A percentile compares a stretch with the other conserved stretches of the same genome.
Evolutionary conservation across 495 filamentous ascomycete species (phyloP).

Genomic region (Podospora pseudocomata): DNA sequence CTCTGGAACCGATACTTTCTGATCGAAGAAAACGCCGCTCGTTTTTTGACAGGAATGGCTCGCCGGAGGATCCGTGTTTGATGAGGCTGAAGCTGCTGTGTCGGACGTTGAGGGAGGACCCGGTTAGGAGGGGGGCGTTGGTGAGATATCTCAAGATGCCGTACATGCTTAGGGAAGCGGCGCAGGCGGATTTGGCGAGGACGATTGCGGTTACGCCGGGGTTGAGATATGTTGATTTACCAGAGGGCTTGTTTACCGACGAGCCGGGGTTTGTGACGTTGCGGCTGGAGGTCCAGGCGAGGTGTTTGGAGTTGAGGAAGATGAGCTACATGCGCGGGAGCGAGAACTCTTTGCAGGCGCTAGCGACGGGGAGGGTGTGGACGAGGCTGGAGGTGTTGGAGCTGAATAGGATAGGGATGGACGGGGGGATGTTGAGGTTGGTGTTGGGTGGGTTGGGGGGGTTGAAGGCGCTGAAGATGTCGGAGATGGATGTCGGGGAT

Average conservation of each 20-base stretch:
- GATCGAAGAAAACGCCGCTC: conserved; percentile 73
- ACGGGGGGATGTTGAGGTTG: conserved; percentile 64
- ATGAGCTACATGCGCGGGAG: conserved; percentile 80
- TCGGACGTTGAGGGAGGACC: conserved; percentile 72
- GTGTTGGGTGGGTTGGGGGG: conserved; percentile 62
- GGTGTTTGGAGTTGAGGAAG: conserved; percentile 78
- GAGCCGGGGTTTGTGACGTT: conserved; percentile 70
- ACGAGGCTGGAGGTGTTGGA: conserved; percentile 75
- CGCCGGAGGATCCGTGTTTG: conserved; percentile 72
- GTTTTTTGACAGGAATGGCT: conserved; percentile 68
- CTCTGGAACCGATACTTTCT: conserved; percentile 72
- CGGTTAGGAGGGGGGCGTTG: conserved; percentile 55
- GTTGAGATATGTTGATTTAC: conserved; percentile 85
- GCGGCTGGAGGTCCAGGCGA: conserved; percentile 75
- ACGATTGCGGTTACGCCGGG: conserved; percentile 82
- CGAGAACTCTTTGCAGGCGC: conserved; percentile 69
- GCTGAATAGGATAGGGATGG: conserved; percentile 65
- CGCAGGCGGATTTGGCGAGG: conserved; percentile 77
- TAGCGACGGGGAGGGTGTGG: conserved; percentile 68
- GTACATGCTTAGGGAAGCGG: conserved; percentile 93
- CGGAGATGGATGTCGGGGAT: conserved; percentile 67
- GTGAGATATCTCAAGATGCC: conserved; percentile 82
- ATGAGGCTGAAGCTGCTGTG: conserved; percentile 73
- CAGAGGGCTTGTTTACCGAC: conserved; percentile 78
- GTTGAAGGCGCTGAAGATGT: conserved; percentile 69